Conservation (phyloP, 2,329 filamentous ascomycete species). For the Xylaria sp. region DNA sequence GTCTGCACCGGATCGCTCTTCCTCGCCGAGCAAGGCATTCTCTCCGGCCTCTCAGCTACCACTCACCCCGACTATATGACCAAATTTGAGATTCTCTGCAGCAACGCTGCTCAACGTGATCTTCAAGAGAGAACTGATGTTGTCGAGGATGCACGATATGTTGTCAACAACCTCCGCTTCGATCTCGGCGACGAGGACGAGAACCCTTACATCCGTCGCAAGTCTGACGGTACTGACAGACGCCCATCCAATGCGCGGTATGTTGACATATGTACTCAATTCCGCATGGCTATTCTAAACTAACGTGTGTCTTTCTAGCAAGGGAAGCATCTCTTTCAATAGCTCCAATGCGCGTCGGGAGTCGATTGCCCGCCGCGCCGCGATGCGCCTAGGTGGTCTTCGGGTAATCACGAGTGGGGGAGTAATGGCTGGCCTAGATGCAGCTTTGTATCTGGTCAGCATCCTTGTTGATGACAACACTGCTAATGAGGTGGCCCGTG, state of each 20-base stretch:
- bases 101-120: slow-evolving; percentile 75
- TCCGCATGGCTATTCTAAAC: slow-evolving; percentile 19
- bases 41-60: slow-evolving; percentile 82
- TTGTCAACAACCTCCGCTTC: slow-evolving; percentile 91
- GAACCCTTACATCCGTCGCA: slow-evolving; percentile 84
- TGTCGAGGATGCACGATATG: slow-evolving; percentile 82
- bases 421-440: slow-evolving; percentile 83
- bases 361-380: slow-evolving; percentile 81
- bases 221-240: slow-evolving; percentile 69
- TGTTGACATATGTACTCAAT: slow-evolving; percentile 43
- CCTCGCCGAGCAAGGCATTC: slow-evolving; percentile 79
- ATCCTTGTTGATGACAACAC: slow-evolving; percentile 82
- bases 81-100: slow-evolving; percentile 83
- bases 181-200: slow-evolving; percentile 84
- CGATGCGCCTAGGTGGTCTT: slow-evolving; percentile 75
- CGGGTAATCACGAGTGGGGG: slow-evolving; percentile 85
- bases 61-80: slow-evolving; percentile 85
- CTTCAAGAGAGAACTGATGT: slow-evolving; percentile 83
- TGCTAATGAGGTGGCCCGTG: slow-evolving; percentile 78
- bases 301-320: slow-evolving; percentile 60
- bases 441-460: slow-evolving; percentile 84
- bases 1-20: slow-evolving; percentile 84
- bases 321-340: slow-evolving; percentile 86
- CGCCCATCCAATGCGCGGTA: slow-evolving; percentile 71
- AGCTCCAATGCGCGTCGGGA: slow-evolving; percentile 79